Evolutionary conservation across 2,329 filamentous ascomycete species (phyloP).

Genomic region (Knoxdaviesia proteae): DNA sequence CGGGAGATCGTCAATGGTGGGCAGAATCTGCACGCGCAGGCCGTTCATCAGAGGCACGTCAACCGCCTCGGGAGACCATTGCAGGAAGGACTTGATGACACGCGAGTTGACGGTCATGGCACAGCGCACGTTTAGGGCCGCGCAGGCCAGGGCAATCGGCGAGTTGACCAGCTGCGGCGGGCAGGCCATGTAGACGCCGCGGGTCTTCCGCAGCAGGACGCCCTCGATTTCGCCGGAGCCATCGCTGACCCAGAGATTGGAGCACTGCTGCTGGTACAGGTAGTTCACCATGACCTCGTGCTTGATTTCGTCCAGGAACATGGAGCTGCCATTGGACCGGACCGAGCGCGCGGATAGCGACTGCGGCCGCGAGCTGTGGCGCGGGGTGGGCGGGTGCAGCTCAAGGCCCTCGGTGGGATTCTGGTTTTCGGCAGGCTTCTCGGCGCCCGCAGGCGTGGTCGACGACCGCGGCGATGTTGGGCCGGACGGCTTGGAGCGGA

Average conservation of each 20-base stretch:
- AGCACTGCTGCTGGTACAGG: slow-evolving; percentile 61
- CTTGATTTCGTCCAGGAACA: slow-evolving; percentile 50
- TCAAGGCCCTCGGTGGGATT: slow-evolving; percentile 22
- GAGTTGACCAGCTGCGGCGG: slow-evolving; percentile 43
- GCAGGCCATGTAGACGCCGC: slow-evolving; percentile 52
- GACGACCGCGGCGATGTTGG: background rate
- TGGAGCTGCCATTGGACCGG: slow-evolving; percentile 22
- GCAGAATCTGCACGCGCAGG: slow-evolving; percentile 55
- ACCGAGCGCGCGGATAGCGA: slow-evolving; percentile 29
- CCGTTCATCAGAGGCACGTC: slow-evolving; percentile 61
- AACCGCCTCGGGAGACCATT: slow-evolving; percentile 50
- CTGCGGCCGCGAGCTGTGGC: slow-evolving; percentile 27
- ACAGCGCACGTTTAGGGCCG: slow-evolving; percentile 54
- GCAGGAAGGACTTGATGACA: slow-evolving; percentile 58
- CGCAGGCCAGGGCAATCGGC: slow-evolving; percentile 40
- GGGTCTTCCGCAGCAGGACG: slow-evolving; percentile 46
- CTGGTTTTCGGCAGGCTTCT: slow-evolving; percentile 8
- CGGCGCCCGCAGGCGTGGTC: too few species aligned
- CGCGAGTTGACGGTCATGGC: slow-evolving; percentile 66
- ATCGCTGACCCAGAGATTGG: slow-evolving; percentile 52
- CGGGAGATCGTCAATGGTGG: slow-evolving; percentile 48
- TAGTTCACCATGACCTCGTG: slow-evolving; percentile 73
- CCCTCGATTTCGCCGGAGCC: slow-evolving; percentile 49
- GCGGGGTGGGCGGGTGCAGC: slow-evolving; percentile 25
- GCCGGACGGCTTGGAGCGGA: slow-evolving; percentile 30